Evolutionary conservation across 2,329 filamentous ascomycete species (phyloP), one percentile per base, ranked within the genome.

Genomic region (Dendryphion nanum): DNA sequence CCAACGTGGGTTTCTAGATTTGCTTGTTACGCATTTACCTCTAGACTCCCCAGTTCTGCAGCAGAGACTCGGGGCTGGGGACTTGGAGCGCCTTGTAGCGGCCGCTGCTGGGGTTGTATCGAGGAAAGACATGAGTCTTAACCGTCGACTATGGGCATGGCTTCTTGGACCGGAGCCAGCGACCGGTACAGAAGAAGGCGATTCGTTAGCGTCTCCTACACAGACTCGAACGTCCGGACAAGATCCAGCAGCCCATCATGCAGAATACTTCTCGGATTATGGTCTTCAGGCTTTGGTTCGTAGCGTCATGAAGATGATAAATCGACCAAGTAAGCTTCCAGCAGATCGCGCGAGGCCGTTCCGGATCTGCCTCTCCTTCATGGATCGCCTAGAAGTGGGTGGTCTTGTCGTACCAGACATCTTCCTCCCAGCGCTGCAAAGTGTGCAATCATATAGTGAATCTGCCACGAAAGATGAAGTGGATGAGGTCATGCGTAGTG

Each of bases 381-480:
- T 98, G 93, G 93, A 98, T 67, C 83, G 90, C 41, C 97, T 89
- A 90, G 93, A 98, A 63, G 91, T 98, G 48, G 93, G 93, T 19
- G 89, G 89, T 2, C 75, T 91, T 14, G 82, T 98, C 32, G 85
- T 97, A 2, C 87, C 90, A 0, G 83, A 89, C 44, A 79, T 97
- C 12, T 97, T 98, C 57, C 73, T 96, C 12, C 86, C 90, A 3
- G 83, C 91, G 18, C 79, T 98, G 52, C 78, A 83, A 58, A 94
- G 85, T 52, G 83, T 95, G 24, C 82, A 84, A 48, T 71, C 75
- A 31, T 97, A 89, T 68, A 83, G 89, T 63, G 69, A 72, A 18
- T 72, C 72, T 35, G 80, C 85, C 8, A 66, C 76, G n/a, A 85
- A 84, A 55, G 68, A 77, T 5, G 82, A 91, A 41, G 89, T 93